phyloP scores from a whole-genome alignment of 768 basidiomycete species.

The Austroboletus eburneus region DNA sequence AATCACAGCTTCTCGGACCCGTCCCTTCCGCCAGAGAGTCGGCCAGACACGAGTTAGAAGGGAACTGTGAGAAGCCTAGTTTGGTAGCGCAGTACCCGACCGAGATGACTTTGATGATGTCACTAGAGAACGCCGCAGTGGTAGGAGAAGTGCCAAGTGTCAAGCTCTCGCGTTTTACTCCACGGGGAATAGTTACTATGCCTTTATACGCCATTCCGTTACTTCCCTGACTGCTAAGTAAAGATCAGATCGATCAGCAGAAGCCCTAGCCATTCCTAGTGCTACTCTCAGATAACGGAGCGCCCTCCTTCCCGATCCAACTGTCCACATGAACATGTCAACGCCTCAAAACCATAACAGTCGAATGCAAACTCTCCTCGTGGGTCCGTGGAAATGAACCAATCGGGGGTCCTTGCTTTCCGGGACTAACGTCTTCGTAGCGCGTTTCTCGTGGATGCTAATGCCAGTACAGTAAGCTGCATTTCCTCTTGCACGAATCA shows the following conservation, averaged over 20 bases:
- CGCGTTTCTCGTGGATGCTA: background rate
- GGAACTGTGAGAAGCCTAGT: slow-evolving; percentile 1
- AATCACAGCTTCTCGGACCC: slow-evolving; percentile 75
- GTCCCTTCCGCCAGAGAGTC: slow-evolving; percentile 45
- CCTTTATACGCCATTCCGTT: too few species aligned
- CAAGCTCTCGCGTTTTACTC: background rate
- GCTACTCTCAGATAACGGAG: too few species aligned
- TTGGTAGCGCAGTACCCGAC: background rate
- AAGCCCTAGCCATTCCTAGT: too few species aligned
- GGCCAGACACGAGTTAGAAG: slow-evolving; percentile 26
- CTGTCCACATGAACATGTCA: too few species aligned
- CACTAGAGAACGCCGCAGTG: background rate
- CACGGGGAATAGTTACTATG: background rate
- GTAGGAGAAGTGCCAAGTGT: background rate
- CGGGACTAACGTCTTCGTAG: background rate
- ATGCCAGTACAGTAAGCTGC: background rate
- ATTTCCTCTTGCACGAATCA: background rate
- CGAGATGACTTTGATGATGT: background rate
- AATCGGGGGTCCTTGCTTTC: background rate
- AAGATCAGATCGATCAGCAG: background rate
- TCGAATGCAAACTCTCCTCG: background rate
- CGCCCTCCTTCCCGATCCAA: too few species aligned
- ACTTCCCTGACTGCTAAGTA: background rate
- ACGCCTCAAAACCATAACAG: too few species aligned
- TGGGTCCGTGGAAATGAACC: background rate